Conservation (phyloP, 805 yeast genomes). For the Saccharomycopsis sp. region DNA sequence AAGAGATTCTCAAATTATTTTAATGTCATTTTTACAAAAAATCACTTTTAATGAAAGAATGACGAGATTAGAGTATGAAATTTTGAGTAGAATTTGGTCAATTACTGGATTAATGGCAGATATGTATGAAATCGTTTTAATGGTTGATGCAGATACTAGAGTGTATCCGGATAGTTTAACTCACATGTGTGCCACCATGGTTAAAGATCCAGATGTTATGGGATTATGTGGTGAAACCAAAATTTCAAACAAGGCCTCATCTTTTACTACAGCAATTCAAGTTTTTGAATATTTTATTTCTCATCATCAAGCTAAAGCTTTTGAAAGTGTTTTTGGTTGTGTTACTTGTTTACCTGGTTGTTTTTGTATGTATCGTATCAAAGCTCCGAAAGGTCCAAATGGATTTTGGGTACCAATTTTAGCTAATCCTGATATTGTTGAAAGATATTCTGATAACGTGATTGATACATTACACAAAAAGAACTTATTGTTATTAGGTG, state of each 20-base stretch:
- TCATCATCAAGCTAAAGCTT: conserved; percentile 90
- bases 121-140: conserved; percentile 68
- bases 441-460: conserved; percentile 79
- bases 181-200: conserved; percentile 87
- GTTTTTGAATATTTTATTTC: conserved; percentile 90
- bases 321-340: conserved; percentile 90
- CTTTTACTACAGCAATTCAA: conserved; percentile 91
- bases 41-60: conserved; percentile 88
- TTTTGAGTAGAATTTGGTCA: conserved; percentile 65
- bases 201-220: conserved; percentile 76
- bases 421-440: conserved; percentile 90
- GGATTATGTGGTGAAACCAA: conserved; percentile 94
- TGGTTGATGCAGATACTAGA: conserved; percentile 94
- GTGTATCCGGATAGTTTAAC: conserved; percentile 80
- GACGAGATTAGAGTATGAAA: conserved; percentile 80
- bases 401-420: conserved; percentile 90
- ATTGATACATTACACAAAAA: conserved; percentile 77
- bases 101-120: conserved; percentile 80
- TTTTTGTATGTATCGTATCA: conserved; percentile 84
- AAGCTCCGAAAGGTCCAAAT: conserved; percentile 71
- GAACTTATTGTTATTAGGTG: conserved; percentile 78
- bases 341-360: conserved; percentile 96
- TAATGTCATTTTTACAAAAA: conserved; percentile 84
- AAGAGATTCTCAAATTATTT: conserved; percentile 84
- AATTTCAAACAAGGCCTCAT: conserved; percentile 67